Evolutionary conservation across 805 yeast genomes (phyloP), one percentile per base, ranked within the genome.

Genomic region (Ogataea ramenticola): DNA sequence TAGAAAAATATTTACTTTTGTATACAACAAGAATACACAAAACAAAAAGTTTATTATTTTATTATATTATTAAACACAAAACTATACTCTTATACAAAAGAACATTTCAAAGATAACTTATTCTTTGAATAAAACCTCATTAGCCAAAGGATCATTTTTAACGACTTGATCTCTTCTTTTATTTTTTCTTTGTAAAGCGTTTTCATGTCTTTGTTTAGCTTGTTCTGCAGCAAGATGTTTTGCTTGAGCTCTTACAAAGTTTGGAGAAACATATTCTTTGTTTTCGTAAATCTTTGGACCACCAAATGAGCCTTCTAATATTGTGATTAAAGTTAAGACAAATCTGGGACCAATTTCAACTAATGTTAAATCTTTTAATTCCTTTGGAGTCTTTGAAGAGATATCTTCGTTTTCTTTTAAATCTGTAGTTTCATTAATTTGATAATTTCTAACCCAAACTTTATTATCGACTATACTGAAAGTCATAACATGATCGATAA

Each of bases 261-360:
- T 93, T 51, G 99, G 99, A 47, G 96, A 86, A 40, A 93, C 96
- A 65, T 86, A 93, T 66, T 91, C 93, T 71, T 87, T 90, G 71
- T 93, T 93, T 60, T 93, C 98, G 67, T 87, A 93, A 52, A 93
- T 89, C 74, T 90, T 88, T 51, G 98, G 96, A 19, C 99, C 99
- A 45, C 96, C 91, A 57, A 93, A 93, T 1, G 97, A 88, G 40
- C 99, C 99, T 70, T 93, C 98, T 50, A 91, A 74, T 43, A 93
- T 80, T 47, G 95, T 82, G 53, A 93, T 90, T 50, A 84, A 81
- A 3, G 98, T 91, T 70, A 93, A 74, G 30, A 93, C 98, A 52
- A 89, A 83, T 64, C 99, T 79, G 42, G 99, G 99, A 3, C 99
- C 99, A 54, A 93, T 88, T 71, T 93, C 99, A 46, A 93, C 85